Evolutionary conservation across 2,329 filamentous ascomycete species (phyloP).

Genomic region (Fusarium sp.): DNA sequence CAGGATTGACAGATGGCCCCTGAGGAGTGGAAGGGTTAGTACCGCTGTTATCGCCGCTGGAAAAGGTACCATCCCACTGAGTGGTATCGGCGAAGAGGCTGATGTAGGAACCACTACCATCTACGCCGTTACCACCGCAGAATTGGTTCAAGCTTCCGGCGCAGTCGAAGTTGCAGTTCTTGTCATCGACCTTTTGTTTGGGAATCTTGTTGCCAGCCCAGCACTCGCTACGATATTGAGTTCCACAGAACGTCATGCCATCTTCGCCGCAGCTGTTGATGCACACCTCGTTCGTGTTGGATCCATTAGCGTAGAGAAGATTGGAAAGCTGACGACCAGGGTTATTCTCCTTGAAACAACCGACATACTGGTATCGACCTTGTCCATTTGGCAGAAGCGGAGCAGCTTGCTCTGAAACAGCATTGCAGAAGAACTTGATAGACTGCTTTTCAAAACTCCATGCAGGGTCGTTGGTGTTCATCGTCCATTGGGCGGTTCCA

Average conservation of each 20-base stretch:
- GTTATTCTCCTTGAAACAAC: conserved; percentile 68
- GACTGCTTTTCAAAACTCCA: conserved; percentile 60
- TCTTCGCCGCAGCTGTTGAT: conserved; percentile 55
- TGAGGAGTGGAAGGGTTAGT: conserved; percentile 20
- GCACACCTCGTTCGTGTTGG: conserved; percentile 58
- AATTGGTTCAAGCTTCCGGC: conserved; percentile 60
- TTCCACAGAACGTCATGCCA: conserved; percentile 58
- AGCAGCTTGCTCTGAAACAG: conserved; percentile 63
- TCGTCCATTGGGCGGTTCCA: conserved; percentile 62
- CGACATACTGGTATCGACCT: conserved; percentile 63
- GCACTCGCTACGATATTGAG: conserved; percentile 63
- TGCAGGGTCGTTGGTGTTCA: conserved; percentile 66
- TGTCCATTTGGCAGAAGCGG: conserved; percentile 58
- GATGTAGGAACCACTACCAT: conserved; percentile 55
- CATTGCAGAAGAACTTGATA: conserved; percentile 63
- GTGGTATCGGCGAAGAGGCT: conserved; percentile 59
- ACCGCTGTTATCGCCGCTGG: not conserved
- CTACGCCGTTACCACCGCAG: conserved; percentile 63
- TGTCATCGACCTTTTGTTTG: conserved; percentile 54
- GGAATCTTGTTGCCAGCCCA: conserved; percentile 65
- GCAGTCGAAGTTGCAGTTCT: conserved; percentile 64
- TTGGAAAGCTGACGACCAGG: conserved; percentile 62
- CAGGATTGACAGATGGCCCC: conserved; percentile 51
- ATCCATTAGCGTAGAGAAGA: conserved; percentile 54
- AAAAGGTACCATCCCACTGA: conserved; percentile 38